These are phyloP conservation scores for Neobulgaria alba DNA, from an alignment of 2,329 filamentous ascomycete genomes.

Conservation along the genomic window DNA sequence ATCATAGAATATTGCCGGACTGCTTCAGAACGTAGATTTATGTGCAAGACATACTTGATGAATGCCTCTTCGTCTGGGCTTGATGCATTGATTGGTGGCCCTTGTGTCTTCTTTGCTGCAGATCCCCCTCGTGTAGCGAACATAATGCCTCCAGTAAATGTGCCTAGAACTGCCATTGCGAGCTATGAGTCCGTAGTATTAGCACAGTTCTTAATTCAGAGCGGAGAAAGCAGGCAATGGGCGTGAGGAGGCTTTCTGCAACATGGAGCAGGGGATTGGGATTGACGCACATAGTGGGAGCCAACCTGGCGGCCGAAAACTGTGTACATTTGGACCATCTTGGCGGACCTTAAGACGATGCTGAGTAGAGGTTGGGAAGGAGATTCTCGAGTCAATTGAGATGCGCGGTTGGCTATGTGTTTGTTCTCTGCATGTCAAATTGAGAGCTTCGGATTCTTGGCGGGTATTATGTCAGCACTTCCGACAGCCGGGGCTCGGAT, in stretches of 20 bases:
- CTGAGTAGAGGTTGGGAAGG: constrained; percentile 4
- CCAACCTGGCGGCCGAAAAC: constrained; percentile 29
- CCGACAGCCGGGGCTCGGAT: neutral
- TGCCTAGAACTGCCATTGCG: constrained; percentile 25
- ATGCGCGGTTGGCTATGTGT: constrained; percentile 15
- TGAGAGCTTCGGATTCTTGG: constrained; percentile 10
- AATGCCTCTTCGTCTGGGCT: constrained; percentile 30
- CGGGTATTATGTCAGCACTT: no score
- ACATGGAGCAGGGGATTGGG: neutral
- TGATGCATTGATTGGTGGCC: constrained; percentile 29
- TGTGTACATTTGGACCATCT: constrained; percentile 28
- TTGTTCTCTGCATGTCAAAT: constrained; percentile 12
- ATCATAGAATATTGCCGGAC: no score
- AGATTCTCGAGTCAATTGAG: constrained; percentile 15
- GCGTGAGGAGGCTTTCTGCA: neutral
- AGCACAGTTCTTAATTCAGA: constrained; percentile 7
- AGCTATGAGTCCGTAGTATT: constrained; percentile 20
- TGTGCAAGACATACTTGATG: constrained; percentile 28
- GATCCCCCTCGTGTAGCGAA: constrained; percentile 20
- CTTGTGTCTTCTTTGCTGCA: constrained; percentile 21
- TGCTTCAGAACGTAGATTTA: no score
- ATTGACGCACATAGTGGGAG: constrained; percentile 27
- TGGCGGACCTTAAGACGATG: constrained; percentile 15
- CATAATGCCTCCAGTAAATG: constrained; percentile 14
- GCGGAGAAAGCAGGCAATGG: neutral